A percentile compares a stretch with the other conserved stretches of the same genome.
Evolutionary conservation across 176 grass and related monocot species (phyloP).

Genomic region (Urochloa ruziziensis): DNA sequence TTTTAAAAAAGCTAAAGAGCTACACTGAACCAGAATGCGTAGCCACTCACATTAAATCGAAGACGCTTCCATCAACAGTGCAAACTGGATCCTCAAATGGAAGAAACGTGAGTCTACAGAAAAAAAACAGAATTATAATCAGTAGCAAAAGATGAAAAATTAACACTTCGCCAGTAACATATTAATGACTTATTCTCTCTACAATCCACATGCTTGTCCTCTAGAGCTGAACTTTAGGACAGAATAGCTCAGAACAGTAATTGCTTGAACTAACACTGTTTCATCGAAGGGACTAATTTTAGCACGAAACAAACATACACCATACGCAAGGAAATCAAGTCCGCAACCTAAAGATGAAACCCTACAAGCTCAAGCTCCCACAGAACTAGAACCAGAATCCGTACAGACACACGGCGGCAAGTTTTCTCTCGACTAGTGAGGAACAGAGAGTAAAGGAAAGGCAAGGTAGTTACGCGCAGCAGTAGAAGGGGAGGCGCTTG

Average conservation of each 20-base stretch:
- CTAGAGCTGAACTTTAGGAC: not conserved
- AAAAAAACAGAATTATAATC: slow-evolving; percentile 24
- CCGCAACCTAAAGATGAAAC: not conserved
- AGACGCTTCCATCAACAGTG: slow-evolving; percentile 78
- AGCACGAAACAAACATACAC: not conserved
- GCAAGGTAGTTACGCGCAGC: slow-evolving; percentile 70
- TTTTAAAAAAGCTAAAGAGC: not conserved
- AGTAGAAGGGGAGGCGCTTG: slow-evolving; percentile 96
- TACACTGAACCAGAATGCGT: not conserved
- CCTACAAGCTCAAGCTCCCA: slow-evolving; percentile 28
- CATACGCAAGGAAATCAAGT: not conserved
- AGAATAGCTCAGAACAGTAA: slow-evolving; percentile 1
- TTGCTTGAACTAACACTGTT: not conserved
- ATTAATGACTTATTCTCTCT: not conserved
- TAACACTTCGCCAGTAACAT: not conserved
- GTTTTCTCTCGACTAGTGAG: not conserved
- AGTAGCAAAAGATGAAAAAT: not conserved
- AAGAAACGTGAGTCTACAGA: slow-evolving; percentile 80
- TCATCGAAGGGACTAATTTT: not conserved
- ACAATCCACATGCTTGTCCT: not conserved
- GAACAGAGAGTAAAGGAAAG: not conserved
- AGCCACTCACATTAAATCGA: slow-evolving; percentile 82
- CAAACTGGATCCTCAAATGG: slow-evolving; percentile 95
- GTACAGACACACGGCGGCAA: not conserved
- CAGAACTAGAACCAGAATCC: not conserved